Percentiles rank a stretch among this genome's conserved stretches.
phyloP scores from a whole-genome alignment of 495 filamentous ascomycete genomes.

The Penicillium cataractarum region DNA sequence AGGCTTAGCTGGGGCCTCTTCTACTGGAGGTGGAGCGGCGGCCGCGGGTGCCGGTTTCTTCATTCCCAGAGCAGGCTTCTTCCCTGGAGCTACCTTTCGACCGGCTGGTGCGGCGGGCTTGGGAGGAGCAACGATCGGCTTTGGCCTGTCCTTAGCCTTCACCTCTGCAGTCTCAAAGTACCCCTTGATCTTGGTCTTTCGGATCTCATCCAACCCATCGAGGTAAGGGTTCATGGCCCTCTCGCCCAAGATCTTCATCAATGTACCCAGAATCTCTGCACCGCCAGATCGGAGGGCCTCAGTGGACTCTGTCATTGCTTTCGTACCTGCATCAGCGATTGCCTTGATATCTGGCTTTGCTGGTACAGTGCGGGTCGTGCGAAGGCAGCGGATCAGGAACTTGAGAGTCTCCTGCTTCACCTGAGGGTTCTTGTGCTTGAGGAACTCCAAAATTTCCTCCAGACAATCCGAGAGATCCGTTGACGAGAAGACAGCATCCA shows the following conservation, averaged over 20 bases:
- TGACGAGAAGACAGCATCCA: conserved; percentile 83
- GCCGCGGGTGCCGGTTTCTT: conserved; percentile 61
- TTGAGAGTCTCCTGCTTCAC: conserved; percentile 93
- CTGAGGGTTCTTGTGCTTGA: conserved; percentile 95
- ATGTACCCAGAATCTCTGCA: conserved; percentile 86
- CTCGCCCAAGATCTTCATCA: conserved; percentile 99
- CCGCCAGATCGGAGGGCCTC: conserved; percentile 84
- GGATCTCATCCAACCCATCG: conserved; percentile 94
- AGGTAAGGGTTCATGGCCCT: conserved; percentile 93
- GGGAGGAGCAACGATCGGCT: conserved; percentile 71
- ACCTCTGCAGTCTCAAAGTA: conserved; percentile 91
- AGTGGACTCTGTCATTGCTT: conserved; percentile 84
- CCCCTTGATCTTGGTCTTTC: conserved; percentile 95
- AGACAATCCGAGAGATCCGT: conserved; percentile 81
- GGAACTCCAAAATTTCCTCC: conserved; percentile 82
- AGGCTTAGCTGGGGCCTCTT: conserved; percentile 60
- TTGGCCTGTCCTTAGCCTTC: conserved; percentile 96
- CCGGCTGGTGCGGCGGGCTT: conserved; percentile 51
- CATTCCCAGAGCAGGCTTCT: conserved; percentile 55
- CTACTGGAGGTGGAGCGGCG: conserved; percentile 59
- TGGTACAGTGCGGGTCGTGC: conserved; percentile 81
- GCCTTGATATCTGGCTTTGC: conserved; percentile 78
- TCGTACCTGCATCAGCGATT: conserved; percentile 84
- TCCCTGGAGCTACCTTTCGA: conserved; percentile 50
- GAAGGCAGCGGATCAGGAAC: conserved; percentile 85